Percentiles rank a stretch among this genome's conserved stretches.
Conservation (phyloP, 495 filamentous ascomycete species). For the Amphirosellinia nigrospora region DNA sequence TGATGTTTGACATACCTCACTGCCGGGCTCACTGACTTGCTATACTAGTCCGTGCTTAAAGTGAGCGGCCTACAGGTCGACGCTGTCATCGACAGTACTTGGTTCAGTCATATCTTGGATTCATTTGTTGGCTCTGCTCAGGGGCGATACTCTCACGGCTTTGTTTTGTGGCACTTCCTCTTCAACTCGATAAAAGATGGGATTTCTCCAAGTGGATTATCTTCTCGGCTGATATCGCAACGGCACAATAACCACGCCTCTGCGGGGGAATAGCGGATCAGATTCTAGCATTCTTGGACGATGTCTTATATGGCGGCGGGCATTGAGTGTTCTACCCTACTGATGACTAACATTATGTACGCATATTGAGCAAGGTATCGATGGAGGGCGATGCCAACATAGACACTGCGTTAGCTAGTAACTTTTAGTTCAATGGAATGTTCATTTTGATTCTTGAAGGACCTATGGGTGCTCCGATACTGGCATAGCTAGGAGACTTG, state of each 20-base stretch:
- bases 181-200: not conserved
- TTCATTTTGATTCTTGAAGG: not conserved
- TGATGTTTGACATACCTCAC: too few species aligned
- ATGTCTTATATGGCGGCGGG: not conserved
- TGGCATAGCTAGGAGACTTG: not conserved
- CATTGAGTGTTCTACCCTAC: not conserved
- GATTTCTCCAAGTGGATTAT: not conserved
- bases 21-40: not conserved
- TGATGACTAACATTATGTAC: not conserved
- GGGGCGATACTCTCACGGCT: not conserved
- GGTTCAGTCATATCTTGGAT: not conserved
- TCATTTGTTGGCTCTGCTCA: not conserved
- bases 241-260: not conserved
- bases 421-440: not conserved
- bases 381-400: not conserved
- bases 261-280: not conserved
- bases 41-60: not conserved
- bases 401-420: not conserved
- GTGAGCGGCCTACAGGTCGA: not conserved
- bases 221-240: not conserved
- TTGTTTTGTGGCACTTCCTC: not conserved
- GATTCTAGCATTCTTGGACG: not conserved
- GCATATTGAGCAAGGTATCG: not conserved
- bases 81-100: not conserved
- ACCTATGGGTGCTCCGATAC: not conserved